A percentile compares a stretch with the other conserved stretches of the same genome.
Evolutionary conservation across 2,329 filamentous ascomycete genomes (phyloP).

Genomic region (Blastomyces parvus): DNA sequence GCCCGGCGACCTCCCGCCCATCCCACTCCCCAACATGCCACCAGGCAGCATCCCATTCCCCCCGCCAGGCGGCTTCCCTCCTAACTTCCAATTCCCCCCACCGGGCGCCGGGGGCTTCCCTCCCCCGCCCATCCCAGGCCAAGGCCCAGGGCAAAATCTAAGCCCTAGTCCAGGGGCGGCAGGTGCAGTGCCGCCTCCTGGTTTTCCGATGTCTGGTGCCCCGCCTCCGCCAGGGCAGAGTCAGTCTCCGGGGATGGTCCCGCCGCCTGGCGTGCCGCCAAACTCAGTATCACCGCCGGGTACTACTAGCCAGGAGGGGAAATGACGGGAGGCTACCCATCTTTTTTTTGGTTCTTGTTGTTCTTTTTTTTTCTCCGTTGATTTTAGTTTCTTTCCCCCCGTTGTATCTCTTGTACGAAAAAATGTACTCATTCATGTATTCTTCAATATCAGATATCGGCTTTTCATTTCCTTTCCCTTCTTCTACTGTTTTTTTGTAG

Average conservation of each 20-base stretch:
- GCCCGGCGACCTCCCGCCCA: constrained; percentile 27
- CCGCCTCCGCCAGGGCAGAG: constrained; percentile 14
- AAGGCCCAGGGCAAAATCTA: constrained; percentile 21
- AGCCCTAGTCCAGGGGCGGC: constrained; percentile 21
- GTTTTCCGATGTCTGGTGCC: constrained; percentile 23
- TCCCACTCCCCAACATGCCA: constrained; percentile 32
- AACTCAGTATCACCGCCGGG: constrained; percentile 14
- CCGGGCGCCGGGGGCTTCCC: constrained; percentile 25
- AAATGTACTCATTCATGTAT: neutral
- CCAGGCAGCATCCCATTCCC: constrained; percentile 37
- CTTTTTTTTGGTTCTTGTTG: neutral
- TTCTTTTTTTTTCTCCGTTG: neutral
- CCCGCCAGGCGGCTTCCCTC: constrained; percentile 33
- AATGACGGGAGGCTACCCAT: neutral
- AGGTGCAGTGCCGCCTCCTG: constrained; percentile 22
- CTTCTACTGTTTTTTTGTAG: neutral
- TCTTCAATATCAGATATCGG: neutral
- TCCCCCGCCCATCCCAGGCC: constrained; percentile 20
- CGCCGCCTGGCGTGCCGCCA: neutral
- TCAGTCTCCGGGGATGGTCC: constrained; percentile 10
- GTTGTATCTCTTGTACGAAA: neutral
- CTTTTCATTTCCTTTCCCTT: neutral
- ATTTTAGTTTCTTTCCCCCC: neutral
- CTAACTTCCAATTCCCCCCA: constrained; percentile 44
- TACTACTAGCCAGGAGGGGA: constrained; percentile 13